Evolutionary conservation across 331 rosid species (phyloP).

Genomic region (Malus hybrid): DNA sequence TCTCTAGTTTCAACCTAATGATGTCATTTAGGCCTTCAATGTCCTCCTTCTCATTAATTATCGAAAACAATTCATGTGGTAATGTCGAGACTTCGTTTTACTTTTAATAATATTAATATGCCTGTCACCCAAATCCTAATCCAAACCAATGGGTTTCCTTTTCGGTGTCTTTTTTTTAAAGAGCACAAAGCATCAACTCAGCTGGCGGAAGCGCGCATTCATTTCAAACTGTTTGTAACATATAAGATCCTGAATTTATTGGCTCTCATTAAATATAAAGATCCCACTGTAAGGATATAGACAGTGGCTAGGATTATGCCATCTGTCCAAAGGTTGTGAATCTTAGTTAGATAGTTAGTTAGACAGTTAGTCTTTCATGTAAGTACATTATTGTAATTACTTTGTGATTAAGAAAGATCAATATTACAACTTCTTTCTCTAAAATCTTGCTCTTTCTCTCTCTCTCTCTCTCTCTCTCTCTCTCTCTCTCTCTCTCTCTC

Average conservation of each 20-base stretch:
- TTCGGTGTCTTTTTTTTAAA: conserved; percentile 10
- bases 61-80: conserved; percentile 44
- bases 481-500: too few species aligned
- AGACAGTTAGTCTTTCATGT: too few species aligned
- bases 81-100: conserved; percentile 14
- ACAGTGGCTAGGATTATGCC: too few species aligned
- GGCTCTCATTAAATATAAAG: neutral
- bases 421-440: too few species aligned
- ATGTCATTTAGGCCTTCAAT: conserved; percentile 26
- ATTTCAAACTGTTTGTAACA: neutral
- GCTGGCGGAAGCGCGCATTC: conserved; percentile 1
- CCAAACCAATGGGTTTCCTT: conserved; percentile 18
- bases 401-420: too few species aligned
- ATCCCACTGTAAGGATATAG: too few species aligned
- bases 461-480: too few species aligned
- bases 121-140: neutral
- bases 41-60: conserved; percentile 20
- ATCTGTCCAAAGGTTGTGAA: too few species aligned
- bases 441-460: too few species aligned
- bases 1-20: conserved; percentile 13
- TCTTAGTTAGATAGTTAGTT: too few species aligned
- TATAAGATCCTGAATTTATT: neutral
- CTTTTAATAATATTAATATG: neutral
- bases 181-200: conserved; percentile 8
- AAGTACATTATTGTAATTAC: too few species aligned